Percentiles rank a stretch among this genome's conserved stretches.
phyloP scores from a whole-genome alignment of 768 basidiomycete genomes.

The Pholiota conissans region DNA sequence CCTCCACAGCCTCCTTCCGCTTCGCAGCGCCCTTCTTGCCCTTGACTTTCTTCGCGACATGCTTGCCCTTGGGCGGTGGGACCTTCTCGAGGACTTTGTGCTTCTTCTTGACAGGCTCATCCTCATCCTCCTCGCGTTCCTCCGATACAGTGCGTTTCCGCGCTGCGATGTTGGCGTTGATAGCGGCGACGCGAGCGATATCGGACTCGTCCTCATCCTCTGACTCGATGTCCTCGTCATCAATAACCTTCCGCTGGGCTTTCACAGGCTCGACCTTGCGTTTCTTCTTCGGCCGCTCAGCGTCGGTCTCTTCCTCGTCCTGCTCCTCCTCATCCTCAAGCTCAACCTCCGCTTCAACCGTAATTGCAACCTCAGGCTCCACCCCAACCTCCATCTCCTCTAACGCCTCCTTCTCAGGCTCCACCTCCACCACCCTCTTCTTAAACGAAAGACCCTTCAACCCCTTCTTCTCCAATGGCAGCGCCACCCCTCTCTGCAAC shows the following conservation, averaged over 20 bases:
- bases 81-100: slow-evolving; percentile 10
- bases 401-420: slow-evolving; percentile 42
- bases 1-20: slow-evolving; percentile 36
- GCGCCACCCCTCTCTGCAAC: slow-evolving; percentile 18
- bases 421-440: slow-evolving; percentile 41
- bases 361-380: slow-evolving; percentile 40
- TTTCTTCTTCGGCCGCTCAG: slow-evolving; percentile 63
- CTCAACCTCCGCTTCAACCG: slow-evolving; percentile 41
- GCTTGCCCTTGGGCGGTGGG: slow-evolving; percentile 32
- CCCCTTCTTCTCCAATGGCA: slow-evolving; percentile 37
- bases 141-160: slow-evolving; percentile 50
- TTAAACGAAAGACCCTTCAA: slow-evolving; percentile 48
- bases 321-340: slow-evolving; percentile 31
- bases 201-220: slow-evolving; percentile 55
- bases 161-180: slow-evolving; percentile 26
- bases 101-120: slow-evolving; percentile 25
- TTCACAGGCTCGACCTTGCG: slow-evolving; percentile 48
- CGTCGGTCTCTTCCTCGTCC: slow-evolving; percentile 33
- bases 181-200: slow-evolving; percentile 21
- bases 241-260: slow-evolving; percentile 35
- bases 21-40: slow-evolving; percentile 24
- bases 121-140: slow-evolving; percentile 35
- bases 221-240: slow-evolving; percentile 53
- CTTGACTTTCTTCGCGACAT: slow-evolving; percentile 39
- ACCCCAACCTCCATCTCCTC: slow-evolving; percentile 34